phyloP scores from a whole-genome alignment of 2,329 filamentous ascomycete species.

The Lomentospora prolificans region DNA sequence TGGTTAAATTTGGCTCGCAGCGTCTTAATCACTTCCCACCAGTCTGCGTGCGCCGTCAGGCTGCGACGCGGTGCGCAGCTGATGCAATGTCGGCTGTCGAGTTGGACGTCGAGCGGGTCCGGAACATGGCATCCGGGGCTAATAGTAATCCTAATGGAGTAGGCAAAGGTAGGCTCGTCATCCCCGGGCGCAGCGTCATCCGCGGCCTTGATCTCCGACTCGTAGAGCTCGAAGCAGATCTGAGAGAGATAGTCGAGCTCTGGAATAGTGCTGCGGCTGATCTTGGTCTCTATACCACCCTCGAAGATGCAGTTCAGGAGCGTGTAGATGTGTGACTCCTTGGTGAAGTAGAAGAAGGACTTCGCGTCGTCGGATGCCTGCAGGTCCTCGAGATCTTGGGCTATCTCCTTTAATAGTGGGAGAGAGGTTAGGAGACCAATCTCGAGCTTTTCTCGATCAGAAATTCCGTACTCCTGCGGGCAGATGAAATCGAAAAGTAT shows the following conservation, averaged over 20 bases:
- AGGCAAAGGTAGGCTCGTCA: constrained; percentile 70
- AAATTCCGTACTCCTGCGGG: constrained; percentile 95
- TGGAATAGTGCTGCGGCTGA: constrained; percentile 86
- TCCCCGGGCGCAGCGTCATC: constrained; percentile 18
- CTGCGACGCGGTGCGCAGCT: constrained; percentile 85
- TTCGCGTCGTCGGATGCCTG: constrained; percentile 91
- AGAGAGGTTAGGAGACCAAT: constrained; percentile 91
- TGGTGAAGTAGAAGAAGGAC: constrained; percentile 98
- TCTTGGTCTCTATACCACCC: constrained; percentile 94
- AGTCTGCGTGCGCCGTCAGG: constrained; percentile 83
- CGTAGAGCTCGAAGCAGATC: constrained; percentile 96
- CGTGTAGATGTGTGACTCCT: constrained; percentile 98
- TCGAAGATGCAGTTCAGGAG: constrained; percentile 96
- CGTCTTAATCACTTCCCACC: constrained; percentile 95
- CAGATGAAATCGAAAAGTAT: constrained; percentile 97
- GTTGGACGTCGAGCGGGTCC: constrained; percentile 89
- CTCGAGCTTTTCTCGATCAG: constrained; percentile 92
- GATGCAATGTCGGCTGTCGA: constrained; percentile 94
- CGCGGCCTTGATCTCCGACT: constrained; percentile 65
- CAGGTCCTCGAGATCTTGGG: constrained; percentile 92
- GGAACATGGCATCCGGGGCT: constrained; percentile 94
- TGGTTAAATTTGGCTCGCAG: constrained; percentile 90
- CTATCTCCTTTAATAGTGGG: constrained; percentile 90
- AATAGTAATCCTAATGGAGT: constrained; percentile 93
- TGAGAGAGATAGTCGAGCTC: constrained; percentile 96